These are phyloP conservation scores for Fusarium secorum DNA, from an alignment of 2,329 filamentous ascomycete genomes.

Conservation along the genomic window DNA sequence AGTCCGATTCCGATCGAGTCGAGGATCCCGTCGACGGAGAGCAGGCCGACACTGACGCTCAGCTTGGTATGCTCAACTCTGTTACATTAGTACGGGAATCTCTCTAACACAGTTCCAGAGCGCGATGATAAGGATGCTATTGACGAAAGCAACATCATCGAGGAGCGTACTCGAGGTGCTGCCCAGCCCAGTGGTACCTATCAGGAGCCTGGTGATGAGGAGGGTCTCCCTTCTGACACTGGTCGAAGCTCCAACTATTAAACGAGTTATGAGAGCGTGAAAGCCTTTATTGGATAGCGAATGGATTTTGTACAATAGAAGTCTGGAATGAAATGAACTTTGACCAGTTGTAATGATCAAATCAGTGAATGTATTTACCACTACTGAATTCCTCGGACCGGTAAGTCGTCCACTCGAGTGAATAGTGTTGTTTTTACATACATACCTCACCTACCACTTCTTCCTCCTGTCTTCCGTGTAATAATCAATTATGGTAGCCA, in stretches of 20 bases:
- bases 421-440: not conserved
- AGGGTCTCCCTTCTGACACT: constrained; percentile 29
- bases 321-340: not conserved
- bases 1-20: constrained; percentile 28
- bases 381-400: fast-evolving
- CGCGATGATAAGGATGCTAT: constrained; percentile 31
- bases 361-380: too few species aligned
- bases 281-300: not conserved
- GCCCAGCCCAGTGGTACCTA: constrained; percentile 27
- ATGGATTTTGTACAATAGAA: not conserved
- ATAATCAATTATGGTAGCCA: fast-evolving
- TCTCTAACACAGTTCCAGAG: constrained; percentile 4
- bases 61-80: constrained; percentile 18
- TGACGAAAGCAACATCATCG: constrained; percentile 30
- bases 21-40: constrained; percentile 24
- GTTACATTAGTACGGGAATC: fast-evolving
- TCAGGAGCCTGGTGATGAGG: constrained; percentile 31
- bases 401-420: fast-evolving
- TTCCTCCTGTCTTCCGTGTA: too few species aligned
- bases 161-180: constrained; percentile 31
- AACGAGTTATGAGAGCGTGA: not conserved
- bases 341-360: too few species aligned
- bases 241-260: constrained; percentile 28
- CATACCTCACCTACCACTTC: fast-evolving
- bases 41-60: constrained; percentile 25